These are phyloP conservation scores for Cytospora schulzeri DNA, from an alignment of 2,329 filamentous ascomycete species.

Conservation along the genomic window DNA sequence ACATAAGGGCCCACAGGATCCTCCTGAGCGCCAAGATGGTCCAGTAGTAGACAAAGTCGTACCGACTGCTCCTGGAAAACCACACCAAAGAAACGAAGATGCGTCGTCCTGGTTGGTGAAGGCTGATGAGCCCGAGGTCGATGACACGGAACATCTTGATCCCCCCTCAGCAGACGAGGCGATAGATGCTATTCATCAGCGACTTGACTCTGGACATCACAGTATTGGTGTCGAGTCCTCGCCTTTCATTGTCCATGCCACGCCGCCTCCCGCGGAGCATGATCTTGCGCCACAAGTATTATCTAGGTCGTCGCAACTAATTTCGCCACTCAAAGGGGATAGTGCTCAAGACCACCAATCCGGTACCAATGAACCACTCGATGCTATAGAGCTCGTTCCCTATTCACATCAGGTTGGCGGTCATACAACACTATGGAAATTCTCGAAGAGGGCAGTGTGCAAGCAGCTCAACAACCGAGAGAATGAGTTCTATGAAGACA, in stretches of 20 bases:
- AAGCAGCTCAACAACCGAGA: conserved; percentile 98
- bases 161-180: conserved; percentile 41
- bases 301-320: conserved; percentile 41
- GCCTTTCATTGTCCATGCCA: conserved; percentile 1
- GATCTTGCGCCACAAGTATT: conserved; percentile 37
- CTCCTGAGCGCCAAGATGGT: conserved; percentile 33
- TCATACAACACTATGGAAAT: conserved; percentile 94
- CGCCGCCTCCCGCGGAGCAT: conserved; percentile 31
- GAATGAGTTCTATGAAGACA: conserved; percentile 97
- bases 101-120: conserved; percentile 57
- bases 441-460: conserved; percentile 92
- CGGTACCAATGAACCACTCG: conserved; percentile 64
- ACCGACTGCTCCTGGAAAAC: conserved; percentile 12
- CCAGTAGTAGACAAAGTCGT: conserved; percentile 31
- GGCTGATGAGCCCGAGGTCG: conserved; percentile 52
- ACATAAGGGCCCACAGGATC: conserved; percentile 61
- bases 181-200: not conserved
- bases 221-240: conserved; percentile 17
- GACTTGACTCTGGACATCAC: conserved; percentile 13
- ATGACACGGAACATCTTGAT: conserved; percentile 32
- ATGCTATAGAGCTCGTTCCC: conserved; percentile 93
- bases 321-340: conserved; percentile 50
- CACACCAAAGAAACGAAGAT: conserved; percentile 27
- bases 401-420: conserved; percentile 98
- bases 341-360: conserved; percentile 55